phyloP scores from a whole-genome alignment of 73 alveolate species.

The Tetrahymena elliotti region DNA sequence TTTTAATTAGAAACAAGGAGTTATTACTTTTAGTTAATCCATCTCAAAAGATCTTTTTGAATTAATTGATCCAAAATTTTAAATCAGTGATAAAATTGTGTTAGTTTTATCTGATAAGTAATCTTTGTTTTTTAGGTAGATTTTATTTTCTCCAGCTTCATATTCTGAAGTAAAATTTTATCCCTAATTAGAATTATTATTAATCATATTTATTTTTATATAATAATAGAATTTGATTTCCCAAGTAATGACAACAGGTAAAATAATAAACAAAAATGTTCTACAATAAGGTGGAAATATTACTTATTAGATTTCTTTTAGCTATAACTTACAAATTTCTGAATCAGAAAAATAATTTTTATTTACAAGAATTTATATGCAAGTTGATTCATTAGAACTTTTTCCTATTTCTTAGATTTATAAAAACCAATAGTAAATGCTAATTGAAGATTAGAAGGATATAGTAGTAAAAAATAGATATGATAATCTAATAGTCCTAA shows the following conservation, averaged over 20 bases:
- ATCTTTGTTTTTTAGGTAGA: neutral
- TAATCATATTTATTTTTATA: no score
- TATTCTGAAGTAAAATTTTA: neutral
- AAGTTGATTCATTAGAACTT: neutral
- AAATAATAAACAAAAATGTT: no score
- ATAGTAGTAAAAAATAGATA: no score
- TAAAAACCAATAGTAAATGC: neutral
- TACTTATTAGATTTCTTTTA: no score
- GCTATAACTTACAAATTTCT: neutral
- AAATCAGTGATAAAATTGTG: neutral
- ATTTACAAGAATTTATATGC: neutral
- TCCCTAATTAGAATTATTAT: no score
- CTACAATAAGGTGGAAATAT: neutral
- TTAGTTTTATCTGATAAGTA: neutral
- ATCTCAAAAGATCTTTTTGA: neutral
- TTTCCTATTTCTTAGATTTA: neutral
- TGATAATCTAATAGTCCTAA: no score
- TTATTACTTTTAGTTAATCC: no score
- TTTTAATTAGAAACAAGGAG: no score
- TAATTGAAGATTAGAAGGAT: neutral
- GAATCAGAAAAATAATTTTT: no score
- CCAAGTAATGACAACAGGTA: neutral
- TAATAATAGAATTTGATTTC: neutral
- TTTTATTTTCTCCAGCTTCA: neutral
- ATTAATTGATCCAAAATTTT: no score